Conservation (phyloP, 2,329 filamentous ascomycete genomes). For the Penicillium sp. region DNA sequence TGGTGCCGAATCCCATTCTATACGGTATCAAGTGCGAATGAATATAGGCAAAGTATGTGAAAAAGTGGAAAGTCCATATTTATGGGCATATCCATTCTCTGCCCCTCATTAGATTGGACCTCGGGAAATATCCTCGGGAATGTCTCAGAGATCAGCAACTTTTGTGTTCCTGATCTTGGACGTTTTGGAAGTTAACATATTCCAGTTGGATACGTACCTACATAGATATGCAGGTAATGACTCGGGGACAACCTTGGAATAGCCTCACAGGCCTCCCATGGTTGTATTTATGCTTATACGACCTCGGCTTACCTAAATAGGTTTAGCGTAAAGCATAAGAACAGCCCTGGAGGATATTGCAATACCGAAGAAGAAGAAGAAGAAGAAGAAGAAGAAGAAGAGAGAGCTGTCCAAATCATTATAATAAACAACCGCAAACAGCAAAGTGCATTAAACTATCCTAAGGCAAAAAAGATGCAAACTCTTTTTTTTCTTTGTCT, state of each 20-base stretch:
- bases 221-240: no score
- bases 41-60: background rate
- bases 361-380: no score
- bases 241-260: no score
- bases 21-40: background rate
- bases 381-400: background rate
- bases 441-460: constrained; percentile 18
- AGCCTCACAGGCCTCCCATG: background rate
- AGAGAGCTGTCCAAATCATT: background rate
- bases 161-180: background rate
- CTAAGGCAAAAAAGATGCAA: constrained; percentile 7
- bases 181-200: background rate
- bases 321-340: background rate
- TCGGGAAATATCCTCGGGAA: background rate
- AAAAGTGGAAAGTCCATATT: background rate
- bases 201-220: background rate
- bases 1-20: constrained; percentile 20
- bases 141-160: background rate
- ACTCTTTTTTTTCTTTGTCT: constrained; percentile 9
- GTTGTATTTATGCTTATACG: background rate
- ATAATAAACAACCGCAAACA: background rate
- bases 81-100: background rate
- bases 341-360: no score
- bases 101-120: background rate
- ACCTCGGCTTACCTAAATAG: background rate